Evolutionary conservation across 164 flowering plant genomes (phyloP), one percentile per base, ranked within the genome.

Genomic region (Nymphaea thermarum): DNA sequence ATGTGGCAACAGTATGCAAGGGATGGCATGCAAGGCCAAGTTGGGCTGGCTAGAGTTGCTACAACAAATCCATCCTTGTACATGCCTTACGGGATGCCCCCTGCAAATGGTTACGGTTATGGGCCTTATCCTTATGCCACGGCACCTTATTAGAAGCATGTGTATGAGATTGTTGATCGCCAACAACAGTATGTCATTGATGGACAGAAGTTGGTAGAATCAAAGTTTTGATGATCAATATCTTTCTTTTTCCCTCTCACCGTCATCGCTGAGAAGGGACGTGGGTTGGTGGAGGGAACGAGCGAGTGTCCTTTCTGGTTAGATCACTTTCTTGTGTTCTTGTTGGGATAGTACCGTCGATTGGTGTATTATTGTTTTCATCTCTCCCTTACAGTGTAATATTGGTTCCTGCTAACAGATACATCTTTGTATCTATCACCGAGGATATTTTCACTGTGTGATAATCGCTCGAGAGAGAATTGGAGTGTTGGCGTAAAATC

Each of bases 11-110:
- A 84, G 44, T 88, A 88, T 74, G 87, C 72, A 5, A 72, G 70
- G 43, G 68, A 82, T 43, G 96, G 93, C 63, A 86, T 88, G 93
- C 93, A 84, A 71, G 96, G 96, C 5, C 93, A 84, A 73, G 66
- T 69, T 10, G 77, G 83, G 71, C 73, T 87, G 82, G 74, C 78
- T 43, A 85, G 80, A 76, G 60, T 86, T 42, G 63, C 36, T 62
- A 17, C 64, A 41, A 17, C 36, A 7, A 17, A 17, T 10, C 36
- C 64, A 6, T 51, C 57, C 8, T 3, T 15, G 14, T 51, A 51
- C 14, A 62, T 62, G 64, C 64, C 64, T 17, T 62, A 62, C n/a
- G 64, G 64, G 64, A 62, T 62, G 64, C 64, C 64, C 8, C 57
- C 57, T 5, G 57, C 57, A 51, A 51, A 15, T 51, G 57, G 8